These are phyloP conservation scores for Penicillium desertorum DNA, from an alignment of 495 filamentous ascomycete species.

Conservation along the genomic window DNA sequence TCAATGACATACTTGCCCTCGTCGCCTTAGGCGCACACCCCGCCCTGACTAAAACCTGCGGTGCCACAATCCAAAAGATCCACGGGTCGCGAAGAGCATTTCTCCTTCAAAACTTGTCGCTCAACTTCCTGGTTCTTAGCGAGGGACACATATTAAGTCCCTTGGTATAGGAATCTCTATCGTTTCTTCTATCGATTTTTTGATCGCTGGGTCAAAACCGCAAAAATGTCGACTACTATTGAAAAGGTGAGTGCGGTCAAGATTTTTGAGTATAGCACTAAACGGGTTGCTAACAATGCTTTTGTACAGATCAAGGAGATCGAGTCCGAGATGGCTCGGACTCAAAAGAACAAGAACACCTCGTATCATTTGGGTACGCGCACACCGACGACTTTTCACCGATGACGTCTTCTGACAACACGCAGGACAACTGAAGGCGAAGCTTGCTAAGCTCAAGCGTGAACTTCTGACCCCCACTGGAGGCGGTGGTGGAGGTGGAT, in stretches of 20 bases:
- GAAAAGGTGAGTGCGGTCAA: constrained; percentile 69
- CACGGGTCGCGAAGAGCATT: constrained; percentile 18
- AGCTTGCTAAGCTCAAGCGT: constrained; percentile 95
- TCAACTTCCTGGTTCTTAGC: constrained; percentile 9
- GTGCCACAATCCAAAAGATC: constrained; percentile 37
- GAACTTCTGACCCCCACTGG: constrained; percentile 86
- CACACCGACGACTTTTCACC: constrained; percentile 5
- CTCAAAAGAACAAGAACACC: constrained; percentile 98
- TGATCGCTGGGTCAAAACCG: constrained; percentile 24
- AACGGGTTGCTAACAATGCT: constrained; percentile 27
- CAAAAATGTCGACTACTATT: constrained; percentile 90
- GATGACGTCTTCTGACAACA: constrained; percentile 28
- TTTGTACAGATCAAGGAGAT: constrained; percentile 86
- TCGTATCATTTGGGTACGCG: constrained; percentile 71
- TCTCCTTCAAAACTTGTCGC: constrained; percentile 14
- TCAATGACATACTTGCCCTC: constrained; percentile 27
- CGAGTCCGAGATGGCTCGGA: constrained; percentile 96
- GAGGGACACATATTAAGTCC: constrained; percentile 13
- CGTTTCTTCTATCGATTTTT: constrained; percentile 11
- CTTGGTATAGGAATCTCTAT: constrained; percentile 3
- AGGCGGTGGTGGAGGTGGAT: constrained; percentile 73
- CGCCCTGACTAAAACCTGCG: constrained; percentile 34
- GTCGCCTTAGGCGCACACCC: constrained; percentile 33
- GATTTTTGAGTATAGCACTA: constrained; percentile 17
- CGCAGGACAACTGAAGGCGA: constrained; percentile 90